Base-by-base conservation (phyloP, 2,329 filamentous ascomycete species). In the Amesomyces nigricolor region DNA sequence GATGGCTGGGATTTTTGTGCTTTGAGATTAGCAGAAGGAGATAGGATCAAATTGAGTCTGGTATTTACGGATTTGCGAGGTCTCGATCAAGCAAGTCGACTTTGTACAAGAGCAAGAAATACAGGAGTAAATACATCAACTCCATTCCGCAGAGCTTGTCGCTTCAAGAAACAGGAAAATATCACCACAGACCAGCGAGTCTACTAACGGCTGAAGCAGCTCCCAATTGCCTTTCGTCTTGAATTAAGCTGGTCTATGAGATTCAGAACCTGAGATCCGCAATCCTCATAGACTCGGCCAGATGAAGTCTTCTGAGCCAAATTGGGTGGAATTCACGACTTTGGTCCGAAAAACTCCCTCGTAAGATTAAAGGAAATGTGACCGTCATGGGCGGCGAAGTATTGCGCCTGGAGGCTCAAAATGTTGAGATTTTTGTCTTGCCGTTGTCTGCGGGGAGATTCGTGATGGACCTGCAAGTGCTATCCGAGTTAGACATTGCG, bases 71-170 rank as follows among this genome's bases (percentile, higher is more conserved):
- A 6, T 26, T 26, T 29, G 37, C 44, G 16, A 32, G 26, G 17
- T 38, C 13, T 32, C 53, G 54, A 59, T 59, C 54, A 59, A 54
- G 56, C 57, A 30, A 5, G 14, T 3, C 4, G 4, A 30, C 22
- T 40, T 47, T 22, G 14, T 22, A 17, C 22, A 32, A 48, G 22
- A 39, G 29, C 26, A 37, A 13, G 11, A 26, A 46, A 5, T 11
- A 14, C 46, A 8, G 37, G 14, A 26, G 29, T 55, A 53, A 53
- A 56, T 52, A 49, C 52, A 60, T 58, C 38, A 40, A 30, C 19
- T n/a, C 5, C 13, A 26, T 38, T 17, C 4, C 30, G 16, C 19
- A 13, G 30, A 5, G 19, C 26, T 6, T 17, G 29, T 35, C n/a
- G 26, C n/a, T n/a, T n/a, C 19, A 49, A 26, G 13, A 48, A 51